Conservation (phyloP, 2,329 filamentous ascomycete species). For the Nectriaceae sp. region DNA sequence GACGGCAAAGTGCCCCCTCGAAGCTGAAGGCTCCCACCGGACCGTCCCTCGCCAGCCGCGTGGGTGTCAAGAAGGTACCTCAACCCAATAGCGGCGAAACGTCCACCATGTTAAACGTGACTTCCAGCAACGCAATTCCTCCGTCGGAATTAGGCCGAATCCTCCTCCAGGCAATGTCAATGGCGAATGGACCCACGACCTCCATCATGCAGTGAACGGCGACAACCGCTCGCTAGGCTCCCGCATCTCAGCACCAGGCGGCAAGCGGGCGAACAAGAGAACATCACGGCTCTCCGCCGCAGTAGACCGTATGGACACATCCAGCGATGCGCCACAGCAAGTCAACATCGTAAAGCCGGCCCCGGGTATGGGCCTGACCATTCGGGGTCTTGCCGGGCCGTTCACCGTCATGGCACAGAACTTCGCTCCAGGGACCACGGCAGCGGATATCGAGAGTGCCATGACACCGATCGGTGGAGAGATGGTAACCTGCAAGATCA, state of each 20-base stretch:
- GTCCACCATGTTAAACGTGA: neutral
- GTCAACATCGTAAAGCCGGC: slow-evolving; percentile 34
- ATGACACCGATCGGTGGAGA: slow-evolving; percentile 75
- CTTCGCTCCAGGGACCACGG: slow-evolving; percentile 79
- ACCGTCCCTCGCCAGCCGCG: slow-evolving; percentile 68
- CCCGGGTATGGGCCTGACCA: slow-evolving; percentile 59
- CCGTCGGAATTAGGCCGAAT: slow-evolving; percentile 20
- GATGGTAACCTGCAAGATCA: slow-evolving; percentile 65
- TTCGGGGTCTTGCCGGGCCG: slow-evolving; percentile 72
- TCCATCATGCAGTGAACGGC: slow-evolving; percentile 53
- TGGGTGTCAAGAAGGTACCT: slow-evolving; percentile 71
- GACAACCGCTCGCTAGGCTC: slow-evolving; percentile 44
- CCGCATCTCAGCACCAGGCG: slow-evolving; percentile 46
- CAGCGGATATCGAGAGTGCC: slow-evolving; percentile 80
- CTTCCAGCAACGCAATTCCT: slow-evolving; percentile 24
- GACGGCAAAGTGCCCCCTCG: slow-evolving; percentile 57
- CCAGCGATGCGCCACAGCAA: slow-evolving; percentile 34
- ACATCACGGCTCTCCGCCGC: slow-evolving; percentile 47
- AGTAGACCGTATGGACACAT: slow-evolving; percentile 42
- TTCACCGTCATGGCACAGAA: slow-evolving; percentile 77
- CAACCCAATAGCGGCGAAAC: slow-evolving; percentile 4
- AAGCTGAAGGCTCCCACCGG: slow-evolving; percentile 47
- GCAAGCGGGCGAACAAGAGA: slow-evolving; percentile 26
- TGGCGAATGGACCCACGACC: slow-evolving; percentile 71
- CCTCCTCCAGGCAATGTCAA: slow-evolving; percentile 57